phyloP scores from a whole-genome alignment of 768 basidiomycete genomes.

The Lactifluus subvellereus region DNA sequence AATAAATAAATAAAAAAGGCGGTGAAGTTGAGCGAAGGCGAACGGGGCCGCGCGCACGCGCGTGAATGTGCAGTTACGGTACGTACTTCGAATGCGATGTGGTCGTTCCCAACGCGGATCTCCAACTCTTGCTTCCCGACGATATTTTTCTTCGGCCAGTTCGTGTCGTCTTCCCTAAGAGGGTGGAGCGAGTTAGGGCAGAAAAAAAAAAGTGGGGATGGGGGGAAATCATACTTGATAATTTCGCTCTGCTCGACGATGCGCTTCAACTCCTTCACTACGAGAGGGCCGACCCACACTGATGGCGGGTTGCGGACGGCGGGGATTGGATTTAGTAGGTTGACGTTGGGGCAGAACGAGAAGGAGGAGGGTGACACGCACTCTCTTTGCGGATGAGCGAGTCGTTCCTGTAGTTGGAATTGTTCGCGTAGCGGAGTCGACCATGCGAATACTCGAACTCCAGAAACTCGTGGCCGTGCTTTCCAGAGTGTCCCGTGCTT shows the following conservation, averaged over 20 bases:
- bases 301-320: no score
- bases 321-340: no score
- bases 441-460: conserved; percentile 99
- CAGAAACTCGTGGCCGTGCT: conserved; percentile 95
- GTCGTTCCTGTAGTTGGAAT: conserved; percentile 98
- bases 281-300: conserved; percentile 95
- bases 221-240: conserved; percentile 55
- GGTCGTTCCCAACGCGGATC: conserved; percentile 88
- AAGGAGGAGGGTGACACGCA: conserved; percentile 38
- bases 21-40: background rate
- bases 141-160: conserved; percentile 99
- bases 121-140: conserved; percentile 98
- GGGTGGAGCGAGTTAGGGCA: background rate
- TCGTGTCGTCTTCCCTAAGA: conserved; percentile 90
- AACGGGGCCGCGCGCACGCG: background rate
- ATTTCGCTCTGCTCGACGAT: conserved; percentile 93
- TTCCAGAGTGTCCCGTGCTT: conserved; percentile 97
- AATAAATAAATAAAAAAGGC: background rate
- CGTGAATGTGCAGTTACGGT: no score
- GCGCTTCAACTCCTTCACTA: conserved; percentile 90
- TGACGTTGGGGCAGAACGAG: background rate
- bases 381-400: conserved; percentile 98
- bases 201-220: background rate
- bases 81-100: conserved; percentile 92
- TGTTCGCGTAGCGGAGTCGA: conserved; percentile 95